A percentile compares a stretch with the other conserved stretches of the same genome.
Conservation (phyloP, 257 asterid genomes). For the Rehmannia glutinosa region DNA sequence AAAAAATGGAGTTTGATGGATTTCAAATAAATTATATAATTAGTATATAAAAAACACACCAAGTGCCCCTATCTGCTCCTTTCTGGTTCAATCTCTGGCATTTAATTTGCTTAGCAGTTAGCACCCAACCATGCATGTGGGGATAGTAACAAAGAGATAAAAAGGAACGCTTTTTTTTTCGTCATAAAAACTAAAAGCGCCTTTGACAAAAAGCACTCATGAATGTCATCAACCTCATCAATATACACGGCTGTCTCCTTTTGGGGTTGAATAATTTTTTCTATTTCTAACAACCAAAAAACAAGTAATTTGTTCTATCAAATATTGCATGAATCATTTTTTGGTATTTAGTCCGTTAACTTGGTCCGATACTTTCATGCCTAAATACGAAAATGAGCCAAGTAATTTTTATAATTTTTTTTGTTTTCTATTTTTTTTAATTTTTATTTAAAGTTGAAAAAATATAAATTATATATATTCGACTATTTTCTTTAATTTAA, state of each 20-base stretch:
- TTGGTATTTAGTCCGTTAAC: too few relatives aligned
- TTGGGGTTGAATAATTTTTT: not conserved
- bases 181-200: conserved; percentile 18
- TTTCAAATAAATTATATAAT: not conserved
- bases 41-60: not conserved
- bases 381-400: too few relatives aligned
- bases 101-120: conserved; percentile 20
- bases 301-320: not conserved
- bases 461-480: conserved; percentile 7
- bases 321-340: not conserved
- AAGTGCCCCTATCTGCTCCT: not conserved
- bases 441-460: not conserved
- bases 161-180: conserved; percentile 14
- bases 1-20: too few relatives aligned
- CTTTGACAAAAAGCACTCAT: conserved; percentile 19
- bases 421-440: too few relatives aligned
- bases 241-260: conserved; percentile 24
- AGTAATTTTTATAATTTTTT: too few relatives aligned
- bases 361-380: too few relatives aligned
- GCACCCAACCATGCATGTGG: conserved; percentile 37
- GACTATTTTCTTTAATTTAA: too few relatives aligned
- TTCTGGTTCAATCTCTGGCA: not conserved
- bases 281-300: conserved; percentile 18
- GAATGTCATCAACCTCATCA: conserved; percentile 21
- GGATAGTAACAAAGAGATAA: conserved; percentile 30